Conservation (phyloP, 1,284 basidiomycete genomes). For the Malassezia restricta region DNA sequence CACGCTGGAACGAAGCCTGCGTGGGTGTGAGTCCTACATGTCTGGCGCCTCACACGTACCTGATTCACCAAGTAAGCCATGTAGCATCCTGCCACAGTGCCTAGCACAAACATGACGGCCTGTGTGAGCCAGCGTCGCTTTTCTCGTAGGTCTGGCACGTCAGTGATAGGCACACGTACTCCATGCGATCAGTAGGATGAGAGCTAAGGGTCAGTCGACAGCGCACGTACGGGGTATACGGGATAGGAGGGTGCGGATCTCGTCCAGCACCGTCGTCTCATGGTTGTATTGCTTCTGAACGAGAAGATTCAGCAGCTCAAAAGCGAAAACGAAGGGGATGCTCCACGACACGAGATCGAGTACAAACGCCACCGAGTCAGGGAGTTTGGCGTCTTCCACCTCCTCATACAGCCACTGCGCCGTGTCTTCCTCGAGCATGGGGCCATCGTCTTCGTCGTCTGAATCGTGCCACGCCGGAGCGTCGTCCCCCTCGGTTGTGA, state of each 20-base stretch:
- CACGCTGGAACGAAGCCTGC: conserved; percentile 31
- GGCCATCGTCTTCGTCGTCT: conserved; percentile 10
- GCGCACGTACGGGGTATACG: conserved; percentile 28
- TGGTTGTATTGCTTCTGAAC: conserved; percentile 42
- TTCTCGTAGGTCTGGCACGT: conserved; percentile 18
- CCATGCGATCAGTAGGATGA: conserved; percentile 3
- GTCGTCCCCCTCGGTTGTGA: background rate
- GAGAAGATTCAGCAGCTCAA: conserved; percentile 35
- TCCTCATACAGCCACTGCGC: conserved; percentile 23
- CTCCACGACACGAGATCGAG: conserved; percentile 39
- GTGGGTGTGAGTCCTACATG: background rate
- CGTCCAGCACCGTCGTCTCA: conserved; percentile 21
- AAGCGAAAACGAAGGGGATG: conserved; percentile 40
- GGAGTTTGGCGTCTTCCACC: conserved; percentile 22
- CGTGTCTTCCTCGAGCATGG: conserved; percentile 18
- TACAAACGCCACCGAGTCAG: conserved; percentile 18
- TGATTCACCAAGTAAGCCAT: conserved; percentile 37
- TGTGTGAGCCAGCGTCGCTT: conserved; percentile 22
- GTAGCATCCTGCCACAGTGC: conserved; percentile 20
- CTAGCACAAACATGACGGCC: conserved; percentile 18
- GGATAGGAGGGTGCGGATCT: conserved; percentile 17
- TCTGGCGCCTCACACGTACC: conserved; percentile 14
- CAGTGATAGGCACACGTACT: background rate
- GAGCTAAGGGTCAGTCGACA: background rate
- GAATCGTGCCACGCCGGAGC: conserved; percentile 2